phyloP scores from a whole-genome alignment of 768 basidiomycete species.

The Cantharellus cinnabarinus region DNA sequence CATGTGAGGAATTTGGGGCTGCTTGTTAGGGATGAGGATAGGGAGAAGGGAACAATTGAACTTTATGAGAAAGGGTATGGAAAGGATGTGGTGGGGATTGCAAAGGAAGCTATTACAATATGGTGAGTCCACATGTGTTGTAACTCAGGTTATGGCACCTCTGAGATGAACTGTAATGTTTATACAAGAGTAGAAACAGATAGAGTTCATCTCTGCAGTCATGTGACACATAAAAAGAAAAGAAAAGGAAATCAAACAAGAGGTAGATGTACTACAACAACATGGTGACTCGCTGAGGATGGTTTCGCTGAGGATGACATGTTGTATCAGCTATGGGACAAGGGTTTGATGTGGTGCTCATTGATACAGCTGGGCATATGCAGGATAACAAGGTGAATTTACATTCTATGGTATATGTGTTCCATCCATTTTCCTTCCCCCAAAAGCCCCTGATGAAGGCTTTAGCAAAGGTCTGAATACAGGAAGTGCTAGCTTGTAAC shows the following conservation, averaged over 20 bases:
- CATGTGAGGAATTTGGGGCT: slow-evolving; percentile 88
- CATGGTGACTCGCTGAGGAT: background rate
- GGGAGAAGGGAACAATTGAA: slow-evolving; percentile 61
- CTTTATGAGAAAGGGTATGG: slow-evolving; percentile 93
- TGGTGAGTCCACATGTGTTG: too few relatives aligned
- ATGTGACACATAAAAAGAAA: too few relatives aligned
- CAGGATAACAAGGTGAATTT: slow-evolving; percentile 83
- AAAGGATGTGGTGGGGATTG: slow-evolving; percentile 97
- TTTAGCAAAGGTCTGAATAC: slow-evolving; percentile 57
- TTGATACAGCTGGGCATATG: slow-evolving; percentile 97
- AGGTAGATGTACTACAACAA: too few relatives aligned
- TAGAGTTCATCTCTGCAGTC: too few relatives aligned
- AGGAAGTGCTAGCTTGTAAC: background rate
- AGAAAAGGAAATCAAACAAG: too few relatives aligned
- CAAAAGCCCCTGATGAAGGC: slow-evolving; percentile 85
- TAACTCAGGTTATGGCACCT: too few relatives aligned
- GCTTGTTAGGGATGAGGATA: slow-evolving; percentile 31
- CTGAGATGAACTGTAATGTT: too few relatives aligned
- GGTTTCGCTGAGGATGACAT: background rate
- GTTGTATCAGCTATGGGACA: slow-evolving; percentile 50
- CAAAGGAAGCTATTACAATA: slow-evolving; percentile 83
- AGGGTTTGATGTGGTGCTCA: slow-evolving; percentile 87
- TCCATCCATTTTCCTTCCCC: background rate
- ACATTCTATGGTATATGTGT: background rate
- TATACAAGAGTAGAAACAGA: too few relatives aligned